Conservation (phyloP, 306 rosid species). For the Vicia faba region DNA sequence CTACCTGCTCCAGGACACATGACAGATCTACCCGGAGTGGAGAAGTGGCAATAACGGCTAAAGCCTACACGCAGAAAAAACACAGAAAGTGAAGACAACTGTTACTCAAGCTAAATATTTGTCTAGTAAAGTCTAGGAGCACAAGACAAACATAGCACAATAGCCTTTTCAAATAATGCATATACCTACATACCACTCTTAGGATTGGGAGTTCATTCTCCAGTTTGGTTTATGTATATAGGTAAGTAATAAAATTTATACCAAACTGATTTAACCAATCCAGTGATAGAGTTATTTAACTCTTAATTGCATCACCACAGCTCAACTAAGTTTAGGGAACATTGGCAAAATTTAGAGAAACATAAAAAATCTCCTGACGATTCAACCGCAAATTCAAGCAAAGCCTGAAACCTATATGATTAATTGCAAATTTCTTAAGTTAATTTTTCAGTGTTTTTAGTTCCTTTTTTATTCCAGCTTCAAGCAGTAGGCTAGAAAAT, state of each 20-base stretch:
- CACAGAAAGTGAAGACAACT: conserved; percentile 24
- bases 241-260: not conserved
- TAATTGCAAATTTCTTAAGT: not conserved
- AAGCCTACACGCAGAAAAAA: conserved; percentile 73
- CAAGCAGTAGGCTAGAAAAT: not conserved
- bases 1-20: conserved; percentile 88
- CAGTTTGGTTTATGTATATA: not conserved
- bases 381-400: not conserved
- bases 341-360: not conserved
- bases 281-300: conserved; percentile 13
- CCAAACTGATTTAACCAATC: conserved; percentile 15
- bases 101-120: conserved; percentile 7
- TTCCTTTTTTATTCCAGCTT: not conserved
- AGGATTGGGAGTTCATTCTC: conserved; percentile 6
- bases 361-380: conserved; percentile 2
- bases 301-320: conserved; percentile 10
- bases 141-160: conserved; percentile 11
- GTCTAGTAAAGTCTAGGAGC: not conserved
- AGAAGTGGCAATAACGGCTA: conserved; percentile 94
- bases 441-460: not conserved
- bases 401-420: not conserved
- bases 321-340: not conserved
- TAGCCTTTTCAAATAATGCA: conserved; percentile 21
- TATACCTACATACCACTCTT: conserved; percentile 2
- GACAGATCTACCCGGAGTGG: conserved; percentile 85